Percentiles rank a stretch among this genome's conserved stretches.
Evolutionary conservation across 2,329 filamentous ascomycete species (phyloP).

Genomic region (Chaetothyriales sp.): DNA sequence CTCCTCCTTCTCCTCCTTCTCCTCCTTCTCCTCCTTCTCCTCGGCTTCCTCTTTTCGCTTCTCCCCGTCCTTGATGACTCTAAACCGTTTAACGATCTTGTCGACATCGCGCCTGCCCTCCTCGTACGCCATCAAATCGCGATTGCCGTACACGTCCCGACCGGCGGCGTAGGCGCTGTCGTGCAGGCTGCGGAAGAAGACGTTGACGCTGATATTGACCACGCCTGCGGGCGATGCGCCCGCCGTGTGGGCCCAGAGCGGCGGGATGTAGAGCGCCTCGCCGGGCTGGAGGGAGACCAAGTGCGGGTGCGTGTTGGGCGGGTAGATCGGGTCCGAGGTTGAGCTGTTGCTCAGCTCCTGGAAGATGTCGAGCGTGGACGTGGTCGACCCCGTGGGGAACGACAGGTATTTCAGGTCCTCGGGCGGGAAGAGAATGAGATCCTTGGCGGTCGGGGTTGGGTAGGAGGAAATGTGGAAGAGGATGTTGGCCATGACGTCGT

Average conservation of each 20-base stretch:
- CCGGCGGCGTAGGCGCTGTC: slow-evolving; percentile 54
- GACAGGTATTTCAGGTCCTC: slow-evolving; percentile 53
- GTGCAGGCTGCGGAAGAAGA: slow-evolving; percentile 62
- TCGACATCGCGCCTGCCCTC: slow-evolving; percentile 59
- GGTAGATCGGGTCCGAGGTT: slow-evolving; percentile 17
- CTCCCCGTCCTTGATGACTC: slow-evolving; percentile 40
- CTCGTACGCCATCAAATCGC: slow-evolving; percentile 72
- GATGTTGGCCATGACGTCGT: slow-evolving; percentile 77
- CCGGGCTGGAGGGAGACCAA: slow-evolving; percentile 53
- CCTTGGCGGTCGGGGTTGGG: slow-evolving; percentile 37
- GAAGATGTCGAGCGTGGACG: slow-evolving; percentile 63
- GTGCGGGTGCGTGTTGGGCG: slow-evolving; percentile 43
- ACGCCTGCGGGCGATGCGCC: slow-evolving; percentile 35
- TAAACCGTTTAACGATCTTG: slow-evolving; percentile 36
- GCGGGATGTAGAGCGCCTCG: slow-evolving; percentile 66
- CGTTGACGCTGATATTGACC: slow-evolving; percentile 67
- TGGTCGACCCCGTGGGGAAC: slow-evolving; percentile 64
- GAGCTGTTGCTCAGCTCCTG: slow-evolving; percentile 20
- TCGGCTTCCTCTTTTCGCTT: background rate
- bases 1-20: background rate
- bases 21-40: background rate
- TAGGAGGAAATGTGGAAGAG: slow-evolving; percentile 60
- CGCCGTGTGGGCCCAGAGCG: slow-evolving; percentile 71
- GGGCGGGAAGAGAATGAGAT: slow-evolving; percentile 63
- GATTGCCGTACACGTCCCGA: slow-evolving; percentile 74